Percentiles rank a stretch among this genome's conserved stretches.
Evolutionary conservation across 148 eudicot genomes (phyloP).

Genomic region (Limonium bicolor): DNA sequence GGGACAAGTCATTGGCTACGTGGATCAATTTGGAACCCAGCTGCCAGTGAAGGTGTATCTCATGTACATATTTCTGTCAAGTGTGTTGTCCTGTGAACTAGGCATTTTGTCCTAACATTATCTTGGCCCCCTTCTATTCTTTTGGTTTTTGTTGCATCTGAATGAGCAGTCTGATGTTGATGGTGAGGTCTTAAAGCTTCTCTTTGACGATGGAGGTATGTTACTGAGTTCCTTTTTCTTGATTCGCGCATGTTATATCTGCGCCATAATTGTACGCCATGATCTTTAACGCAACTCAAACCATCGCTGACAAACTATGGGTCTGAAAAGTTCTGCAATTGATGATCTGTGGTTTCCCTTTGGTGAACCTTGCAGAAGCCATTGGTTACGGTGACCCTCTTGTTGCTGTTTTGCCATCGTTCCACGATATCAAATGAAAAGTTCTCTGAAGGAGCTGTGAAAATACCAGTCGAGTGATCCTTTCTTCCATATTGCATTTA

Average conservation of each 20-base stretch:
- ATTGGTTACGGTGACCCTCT: slow-evolving; percentile 77
- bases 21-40: slow-evolving; percentile 64
- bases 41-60: not conserved
- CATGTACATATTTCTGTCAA: not conserved
- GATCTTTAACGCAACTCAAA: not conserved
- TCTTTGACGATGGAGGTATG: slow-evolving; percentile 66
- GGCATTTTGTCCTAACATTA: not conserved
- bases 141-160: too few relatives aligned
- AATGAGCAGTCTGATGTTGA: slow-evolving; percentile 68
- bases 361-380: slow-evolving; percentile 55
- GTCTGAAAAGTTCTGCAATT: not conserved
- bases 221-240: not conserved
- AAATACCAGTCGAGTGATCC: too few relatives aligned
- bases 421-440: too few relatives aligned
- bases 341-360: not conserved
- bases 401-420: slow-evolving; percentile 59
- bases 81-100: not conserved
- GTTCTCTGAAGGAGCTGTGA: too few relatives aligned
- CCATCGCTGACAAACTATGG: not conserved
- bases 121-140: too few relatives aligned
- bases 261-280: too few relatives aligned
- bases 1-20: slow-evolving; percentile 58
- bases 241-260: too few relatives aligned
- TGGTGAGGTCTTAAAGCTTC: slow-evolving; percentile 73
- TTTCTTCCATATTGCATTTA: too few relatives aligned